Evolutionary conservation across 176 grass and related monocot species (phyloP).

Genomic region (Otatea glauca): DNA sequence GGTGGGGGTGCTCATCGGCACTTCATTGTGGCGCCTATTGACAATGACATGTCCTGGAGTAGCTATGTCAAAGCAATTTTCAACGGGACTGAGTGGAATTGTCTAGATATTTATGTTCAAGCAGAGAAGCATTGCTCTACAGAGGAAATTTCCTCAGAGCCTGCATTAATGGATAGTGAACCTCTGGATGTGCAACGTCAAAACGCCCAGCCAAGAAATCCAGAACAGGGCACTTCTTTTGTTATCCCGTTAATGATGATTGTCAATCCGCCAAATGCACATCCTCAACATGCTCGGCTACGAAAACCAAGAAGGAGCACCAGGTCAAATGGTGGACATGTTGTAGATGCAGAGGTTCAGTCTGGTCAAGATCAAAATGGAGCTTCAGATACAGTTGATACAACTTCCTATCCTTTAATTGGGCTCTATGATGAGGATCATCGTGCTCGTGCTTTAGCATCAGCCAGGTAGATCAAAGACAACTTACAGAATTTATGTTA

Average conservation of each 20-base stretch:
- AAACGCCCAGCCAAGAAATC: neutral
- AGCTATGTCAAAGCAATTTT: constrained; percentile 60
- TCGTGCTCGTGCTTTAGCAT: constrained; percentile 42
- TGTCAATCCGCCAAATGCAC: neutral
- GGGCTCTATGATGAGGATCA: constrained; percentile 44
- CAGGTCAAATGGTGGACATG: neutral
- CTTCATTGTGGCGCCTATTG: constrained; percentile 43
- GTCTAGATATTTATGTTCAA: constrained; percentile 52
- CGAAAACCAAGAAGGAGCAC: constrained; percentile 19
- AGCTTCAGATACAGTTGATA: constrained; percentile 19
- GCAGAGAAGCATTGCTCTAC: neutral
- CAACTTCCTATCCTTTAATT: constrained; percentile 33
- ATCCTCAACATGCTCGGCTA: neutral
- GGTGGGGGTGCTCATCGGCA: constrained; percentile 47
- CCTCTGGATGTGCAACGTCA: neutral
- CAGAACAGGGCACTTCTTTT: constrained; percentile 4
- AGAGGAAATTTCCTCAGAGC: constrained; percentile 26
- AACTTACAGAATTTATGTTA: constrained; percentile 12
- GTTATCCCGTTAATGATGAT: neutral
- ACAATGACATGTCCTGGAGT: constrained; percentile 37
- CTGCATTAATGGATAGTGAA: neutral
- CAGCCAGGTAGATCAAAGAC: constrained; percentile 38
- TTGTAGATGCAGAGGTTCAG: constrained; percentile 18
- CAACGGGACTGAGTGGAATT: constrained; percentile 51
- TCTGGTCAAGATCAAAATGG: constrained; percentile 24